Conservation (phyloP, 345 rosid genomes). For the Pistacia atlantica region DNA sequence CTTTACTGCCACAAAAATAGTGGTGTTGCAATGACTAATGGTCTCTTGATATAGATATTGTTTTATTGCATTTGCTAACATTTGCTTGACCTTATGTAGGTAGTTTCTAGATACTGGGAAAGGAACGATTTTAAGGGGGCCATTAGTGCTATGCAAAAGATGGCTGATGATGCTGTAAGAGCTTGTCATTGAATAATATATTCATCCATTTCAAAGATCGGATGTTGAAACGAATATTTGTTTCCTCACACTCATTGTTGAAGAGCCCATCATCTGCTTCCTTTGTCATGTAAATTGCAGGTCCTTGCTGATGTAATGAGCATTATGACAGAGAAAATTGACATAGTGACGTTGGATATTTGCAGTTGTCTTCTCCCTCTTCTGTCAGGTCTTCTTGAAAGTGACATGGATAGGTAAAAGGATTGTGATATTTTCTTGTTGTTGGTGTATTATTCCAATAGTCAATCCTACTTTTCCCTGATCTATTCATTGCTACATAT, state of each 20-base stretch:
- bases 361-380: constrained; percentile 90
- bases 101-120: constrained; percentile 83
- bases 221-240: neutral
- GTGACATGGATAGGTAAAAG: constrained; percentile 83
- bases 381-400: constrained; percentile 70
- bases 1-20: neutral
- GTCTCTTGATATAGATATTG: neutral
- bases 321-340: constrained; percentile 64
- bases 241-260: constrained; percentile 1
- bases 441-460: neutral
- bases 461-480: neutral
- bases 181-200: constrained; percentile 4
- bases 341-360: constrained; percentile 73
- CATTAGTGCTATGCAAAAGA: constrained; percentile 78
- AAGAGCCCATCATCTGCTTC: constrained; percentile 2
- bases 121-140: constrained; percentile 82
- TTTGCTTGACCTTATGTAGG: constrained; percentile 49
- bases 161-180: constrained; percentile 91
- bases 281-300: constrained; percentile 44
- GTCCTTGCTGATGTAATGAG: constrained; percentile 84
- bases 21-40: neutral
- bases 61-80: neutral
- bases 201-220: constrained; percentile 5
- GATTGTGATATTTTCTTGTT: constrained; percentile 5
- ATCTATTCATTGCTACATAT: neutral